Percentiles rank a stretch among this genome's conserved stretches.
Evolutionary conservation across 352 stramenopile genomes (phyloP).

Genomic region (Pythium chondricola): DNA sequence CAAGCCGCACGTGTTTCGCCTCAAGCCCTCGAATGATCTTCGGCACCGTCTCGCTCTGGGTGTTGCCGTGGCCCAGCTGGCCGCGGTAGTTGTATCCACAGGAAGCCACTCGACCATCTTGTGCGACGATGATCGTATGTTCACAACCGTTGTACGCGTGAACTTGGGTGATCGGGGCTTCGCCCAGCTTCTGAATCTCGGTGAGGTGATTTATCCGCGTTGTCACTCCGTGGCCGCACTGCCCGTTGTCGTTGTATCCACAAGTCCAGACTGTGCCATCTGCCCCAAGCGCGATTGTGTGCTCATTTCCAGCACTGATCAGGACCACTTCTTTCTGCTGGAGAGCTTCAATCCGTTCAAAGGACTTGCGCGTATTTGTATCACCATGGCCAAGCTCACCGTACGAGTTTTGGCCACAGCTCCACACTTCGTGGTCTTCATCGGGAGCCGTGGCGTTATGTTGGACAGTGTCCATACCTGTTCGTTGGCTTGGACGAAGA

Average conservation of each 20-base stretch:
- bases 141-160: slow-evolving; percentile 93
- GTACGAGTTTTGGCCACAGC: slow-evolving; percentile 93
- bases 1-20: slow-evolving; percentile 50
- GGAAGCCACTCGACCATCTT: slow-evolving; percentile 69
- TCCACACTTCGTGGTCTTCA: slow-evolving; percentile 89
- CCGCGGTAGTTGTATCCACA: slow-evolving; percentile 93
- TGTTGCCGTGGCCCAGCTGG: slow-evolving; percentile 89
- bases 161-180: slow-evolving; percentile 54
- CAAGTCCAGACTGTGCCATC: slow-evolving; percentile 82
- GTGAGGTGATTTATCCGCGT: slow-evolving; percentile 72
- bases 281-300: slow-evolving; percentile 76
- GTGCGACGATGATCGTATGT: slow-evolving; percentile 81
- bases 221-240: slow-evolving; percentile 87
- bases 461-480: no score
- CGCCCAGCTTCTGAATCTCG: slow-evolving; percentile 56
- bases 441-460: no score
- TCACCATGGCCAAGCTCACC: slow-evolving; percentile 91
- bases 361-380: slow-evolving; percentile 75
- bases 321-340: slow-evolving; percentile 76
- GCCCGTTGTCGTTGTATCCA: slow-evolving; percentile 94
- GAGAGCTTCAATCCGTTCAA: slow-evolving; percentile 65
- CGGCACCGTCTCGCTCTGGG: slow-evolving; percentile 76
- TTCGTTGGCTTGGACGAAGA: no score
- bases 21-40: slow-evolving; percentile 76
- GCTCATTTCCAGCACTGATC: slow-evolving; percentile 90